Evolutionary conservation across 176 grass and related monocot species (phyloP), one percentile per base, ranked within the genome.

Genomic region (Chloris gayana): DNA sequence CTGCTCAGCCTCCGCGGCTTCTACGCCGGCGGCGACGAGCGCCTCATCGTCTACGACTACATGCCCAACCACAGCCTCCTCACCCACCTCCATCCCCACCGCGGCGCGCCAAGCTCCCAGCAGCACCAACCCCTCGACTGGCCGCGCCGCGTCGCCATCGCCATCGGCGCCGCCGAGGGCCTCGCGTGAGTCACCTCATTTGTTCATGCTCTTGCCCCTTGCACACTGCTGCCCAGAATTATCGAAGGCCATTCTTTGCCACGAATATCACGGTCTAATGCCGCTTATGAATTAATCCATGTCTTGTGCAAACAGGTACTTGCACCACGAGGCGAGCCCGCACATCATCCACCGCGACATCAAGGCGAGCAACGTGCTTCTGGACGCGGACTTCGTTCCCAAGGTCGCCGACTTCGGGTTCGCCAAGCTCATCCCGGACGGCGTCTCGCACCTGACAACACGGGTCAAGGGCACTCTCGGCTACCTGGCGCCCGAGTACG

Each of bases 11-110:
- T 92, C 67, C 68, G 77, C 15, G 89, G 92, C 24, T 95, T 95
- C 83, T 95, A 89, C 64, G 84, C 87, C 47, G 89, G 87, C 64
- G 81, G 77, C 33, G 85, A 89, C 33, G 89, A 95, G 73, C 85
- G 89, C 46, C 87, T 95, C 27, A 95, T 95, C 81, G 90, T 95
- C 10, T 95, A 95, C 17, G 93, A 95, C 75, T 95, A 90, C 83
- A 95, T 95, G 90, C 93, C 89, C 80, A 95, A 92, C 79, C 87
- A 92, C 77, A 95, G 93, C 86, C 81, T 94, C 1, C 78, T 84
- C 37, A 89, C 81, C 50, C 92, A 92, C 47, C 89, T 95, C 17
- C 87, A 92, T 22, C 80, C 83, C 6, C 81, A 70, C 5, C 93
- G 83, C 1, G 85, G 87, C 60, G 38, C 78, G 18, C 87, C 82